Evolutionary conservation across 495 filamentous ascomycete genomes (phyloP).

Genomic region (Penicillium turbatum): DNA sequence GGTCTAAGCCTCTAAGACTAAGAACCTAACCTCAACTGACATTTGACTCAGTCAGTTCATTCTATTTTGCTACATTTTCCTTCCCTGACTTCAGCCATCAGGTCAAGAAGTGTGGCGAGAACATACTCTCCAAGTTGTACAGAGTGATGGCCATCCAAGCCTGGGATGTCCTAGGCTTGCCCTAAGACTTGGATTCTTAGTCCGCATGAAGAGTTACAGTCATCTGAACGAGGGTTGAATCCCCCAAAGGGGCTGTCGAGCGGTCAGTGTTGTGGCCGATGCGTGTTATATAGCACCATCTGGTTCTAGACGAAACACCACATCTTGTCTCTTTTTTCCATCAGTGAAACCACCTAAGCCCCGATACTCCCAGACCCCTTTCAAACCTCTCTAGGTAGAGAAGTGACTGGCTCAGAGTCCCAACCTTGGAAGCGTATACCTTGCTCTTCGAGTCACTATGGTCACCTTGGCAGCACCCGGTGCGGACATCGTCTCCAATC

Average conservation of each 20-base stretch:
- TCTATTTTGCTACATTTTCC: background rate
- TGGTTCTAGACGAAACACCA: conserved; percentile 1
- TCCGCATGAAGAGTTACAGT: conserved; percentile 22
- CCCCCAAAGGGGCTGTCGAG: background rate
- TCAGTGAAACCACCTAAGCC: background rate
- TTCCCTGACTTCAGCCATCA: background rate
- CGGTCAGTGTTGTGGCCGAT: background rate
- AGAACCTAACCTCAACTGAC: background rate
- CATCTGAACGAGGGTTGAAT: conserved; percentile 12
- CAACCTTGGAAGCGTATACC: background rate
- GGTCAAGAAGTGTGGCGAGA: background rate
- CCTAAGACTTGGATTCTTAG: conserved; percentile 18
- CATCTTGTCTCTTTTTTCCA: background rate
- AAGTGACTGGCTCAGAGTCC: background rate
- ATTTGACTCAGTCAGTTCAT: background rate
- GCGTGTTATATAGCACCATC: conserved; percentile 18
- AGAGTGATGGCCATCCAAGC: conserved; percentile 6
- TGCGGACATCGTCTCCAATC: conserved; percentile 10
- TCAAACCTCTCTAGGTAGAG: background rate
- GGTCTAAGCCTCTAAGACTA: background rate
- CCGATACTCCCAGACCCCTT: background rate
- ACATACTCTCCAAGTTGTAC: conserved; percentile 16
- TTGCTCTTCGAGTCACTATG: conserved; percentile 19
- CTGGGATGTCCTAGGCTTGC: conserved; percentile 12
- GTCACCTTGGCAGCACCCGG: conserved; percentile 11